Evolutionary conservation across 2,329 filamentous ascomycete species (phyloP), one percentile per base, ranked within the genome.

Genomic region (Ustilaginoidea virens): DNA sequence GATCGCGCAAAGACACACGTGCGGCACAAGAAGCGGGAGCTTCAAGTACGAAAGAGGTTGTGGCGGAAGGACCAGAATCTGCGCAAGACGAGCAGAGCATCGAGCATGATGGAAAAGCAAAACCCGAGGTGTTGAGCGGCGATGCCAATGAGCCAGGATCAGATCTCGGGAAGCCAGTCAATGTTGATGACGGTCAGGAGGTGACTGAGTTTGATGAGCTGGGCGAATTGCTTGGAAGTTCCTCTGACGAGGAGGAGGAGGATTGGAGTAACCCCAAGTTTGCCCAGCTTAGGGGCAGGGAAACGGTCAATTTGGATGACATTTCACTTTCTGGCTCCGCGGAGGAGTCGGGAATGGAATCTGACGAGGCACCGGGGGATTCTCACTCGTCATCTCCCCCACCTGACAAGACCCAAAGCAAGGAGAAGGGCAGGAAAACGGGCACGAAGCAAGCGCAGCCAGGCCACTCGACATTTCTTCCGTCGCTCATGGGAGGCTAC

Each of bases 401-500:
- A 2, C 35, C 38, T 1, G 40, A 37, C 23, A 34, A 39, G 10
- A 33, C 33, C 22, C 36, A 39, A 21, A 33, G 33, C 12, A 14
- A 28, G 7, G 39, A 37, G 24, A 31, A 34, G 6, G 20, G 32
- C 25, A 21, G 27, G 14, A 36, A 37, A 8, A 33, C 34, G 6
- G 15, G 39, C n/a, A 34, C 39, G 13, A 48, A 43, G 19, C 27
- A 32, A 7, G 33, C 29, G 21, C 13, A 37, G 23, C 17, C 37
- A 44, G 8, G 47, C 7, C 53, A 53, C 31, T 69, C 78, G 1
- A 69, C 69, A 1, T 83, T 85, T 46, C 56, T 90, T 2, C 81
- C 81, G 0, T 73, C 74, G 1, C 66, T 90, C 11, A 81, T 82
- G 66, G 76, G 74, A 13, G 79, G 79, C 32, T 92, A 87, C 54